Conservation (phyloP, 208 protist species). For the Phytomonas francai region DNA sequence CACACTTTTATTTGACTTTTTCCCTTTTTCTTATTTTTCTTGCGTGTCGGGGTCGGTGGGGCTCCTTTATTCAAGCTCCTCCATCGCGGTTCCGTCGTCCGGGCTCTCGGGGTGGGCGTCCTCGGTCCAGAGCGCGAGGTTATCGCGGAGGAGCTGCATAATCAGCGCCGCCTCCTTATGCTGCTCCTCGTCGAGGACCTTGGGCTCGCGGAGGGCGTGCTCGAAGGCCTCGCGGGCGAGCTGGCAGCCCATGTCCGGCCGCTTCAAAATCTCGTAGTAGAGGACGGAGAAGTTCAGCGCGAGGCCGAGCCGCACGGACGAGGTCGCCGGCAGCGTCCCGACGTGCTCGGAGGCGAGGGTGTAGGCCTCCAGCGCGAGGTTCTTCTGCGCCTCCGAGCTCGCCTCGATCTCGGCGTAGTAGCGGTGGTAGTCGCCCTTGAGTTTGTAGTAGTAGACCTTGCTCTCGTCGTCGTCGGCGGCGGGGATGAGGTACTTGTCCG, state of each 20-base stretch:
- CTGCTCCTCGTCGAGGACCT: slow-evolving; percentile 96
- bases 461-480: slow-evolving; percentile 71
- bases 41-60: not conserved
- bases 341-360: slow-evolving; percentile 80
- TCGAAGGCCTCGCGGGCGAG: slow-evolving; percentile 97
- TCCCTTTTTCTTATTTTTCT: slow-evolving; percentile 10
- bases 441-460: slow-evolving; percentile 93
- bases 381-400: slow-evolving; percentile 78
- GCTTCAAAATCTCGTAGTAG: slow-evolving; percentile 99
- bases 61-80: slow-evolving; percentile 74
- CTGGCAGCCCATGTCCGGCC: slow-evolving; percentile 93
- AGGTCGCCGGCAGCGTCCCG: slow-evolving; percentile 79
- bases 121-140: slow-evolving; percentile 98
- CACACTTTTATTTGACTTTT: slow-evolving; percentile 1
- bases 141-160: slow-evolving; percentile 99
- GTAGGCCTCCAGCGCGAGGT: slow-evolving; percentile 87
- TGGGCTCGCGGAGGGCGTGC: slow-evolving; percentile 94
- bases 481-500: slow-evolving; percentile 95
- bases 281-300: slow-evolving; percentile 99
- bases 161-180: slow-evolving; percentile 99
- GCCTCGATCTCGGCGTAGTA: slow-evolving; percentile 95
- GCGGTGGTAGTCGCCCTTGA: slow-evolving; percentile 95
- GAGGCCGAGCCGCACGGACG: slow-evolving; percentile 98
- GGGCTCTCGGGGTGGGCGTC: slow-evolving; percentile 73
- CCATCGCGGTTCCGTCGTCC: slow-evolving; percentile 81